Percentiles rank a stretch among this genome's conserved stretches.
phyloP scores from a whole-genome alignment of 768 basidiomycete species.

The Xerocomellus amylosporus region DNA sequence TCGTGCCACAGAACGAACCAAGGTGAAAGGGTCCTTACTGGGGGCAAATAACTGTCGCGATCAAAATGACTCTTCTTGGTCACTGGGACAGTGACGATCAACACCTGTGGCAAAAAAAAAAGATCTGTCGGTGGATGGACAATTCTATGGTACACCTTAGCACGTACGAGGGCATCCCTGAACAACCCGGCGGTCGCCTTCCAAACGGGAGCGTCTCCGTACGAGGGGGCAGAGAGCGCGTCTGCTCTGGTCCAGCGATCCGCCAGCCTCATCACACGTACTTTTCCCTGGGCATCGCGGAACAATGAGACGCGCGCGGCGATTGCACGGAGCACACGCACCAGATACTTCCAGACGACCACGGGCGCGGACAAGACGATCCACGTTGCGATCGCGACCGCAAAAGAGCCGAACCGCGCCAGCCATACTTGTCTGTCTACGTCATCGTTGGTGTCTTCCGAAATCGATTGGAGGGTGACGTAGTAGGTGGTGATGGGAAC shows the following conservation, averaged over 20 bases:
- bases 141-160: not conserved
- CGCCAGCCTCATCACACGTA: slow-evolving; percentile 37
- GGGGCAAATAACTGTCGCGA: slow-evolving; percentile 42
- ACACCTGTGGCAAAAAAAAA: slow-evolving; percentile 27
- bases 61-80: slow-evolving; percentile 36
- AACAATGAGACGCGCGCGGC: not conserved
- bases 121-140: not conserved
- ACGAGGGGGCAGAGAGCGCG: slow-evolving; percentile 23
- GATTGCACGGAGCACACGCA: slow-evolving; percentile 22
- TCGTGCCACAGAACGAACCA: not conserved
- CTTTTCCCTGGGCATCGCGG: slow-evolving; percentile 38
- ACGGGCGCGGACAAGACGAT: slow-evolving; percentile 42
- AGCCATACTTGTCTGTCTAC: slow-evolving; percentile 28
- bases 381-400: slow-evolving; percentile 37
- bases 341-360: slow-evolving; percentile 45
- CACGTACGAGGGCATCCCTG: slow-evolving; percentile 35
- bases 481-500: slow-evolving; percentile 41
- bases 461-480: slow-evolving; percentile 26
- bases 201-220: slow-evolving; percentile 38
- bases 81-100: slow-evolving; percentile 40
- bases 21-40: slow-evolving; percentile 28
- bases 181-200: slow-evolving; percentile 39
- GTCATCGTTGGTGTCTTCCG: not conserved
- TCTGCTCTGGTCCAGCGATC: slow-evolving; percentile 43
- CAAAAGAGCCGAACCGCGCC: slow-evolving; percentile 38